These are phyloP conservation scores for Lactifluus echinatus DNA, from an alignment of 768 basidiomycete genomes.

Conservation along the genomic window DNA sequence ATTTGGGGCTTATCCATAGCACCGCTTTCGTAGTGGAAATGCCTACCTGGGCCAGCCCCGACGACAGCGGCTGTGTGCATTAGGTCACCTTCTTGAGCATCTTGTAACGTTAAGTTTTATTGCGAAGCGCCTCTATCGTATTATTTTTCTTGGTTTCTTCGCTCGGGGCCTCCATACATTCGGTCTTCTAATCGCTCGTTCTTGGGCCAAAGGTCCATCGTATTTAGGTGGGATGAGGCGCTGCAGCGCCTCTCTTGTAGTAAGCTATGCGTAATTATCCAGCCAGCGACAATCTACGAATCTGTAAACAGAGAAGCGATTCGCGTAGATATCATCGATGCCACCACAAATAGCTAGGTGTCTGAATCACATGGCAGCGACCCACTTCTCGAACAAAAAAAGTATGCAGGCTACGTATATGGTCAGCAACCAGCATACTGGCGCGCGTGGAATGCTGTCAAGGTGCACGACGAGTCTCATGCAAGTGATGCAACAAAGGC, in stretches of 20 bases:
- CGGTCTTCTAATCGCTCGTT: conserved; percentile 4
- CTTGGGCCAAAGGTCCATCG: conserved; percentile 7
- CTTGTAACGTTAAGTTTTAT: background rate
- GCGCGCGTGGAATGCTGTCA: background rate
- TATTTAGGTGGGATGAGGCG: conserved; percentile 5
- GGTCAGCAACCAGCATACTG: background rate
- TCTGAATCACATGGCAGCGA: background rate
- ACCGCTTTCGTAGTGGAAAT: conserved; percentile 27
- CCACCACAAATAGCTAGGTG: background rate
- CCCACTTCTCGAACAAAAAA: background rate
- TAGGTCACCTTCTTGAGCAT: background rate
- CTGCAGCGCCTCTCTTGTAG: conserved; percentile 2
- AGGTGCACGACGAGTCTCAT: background rate
- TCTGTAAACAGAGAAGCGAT: background rate
- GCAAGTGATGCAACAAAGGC: background rate
- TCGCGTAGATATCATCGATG: background rate
- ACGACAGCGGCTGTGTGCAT: conserved; percentile 14
- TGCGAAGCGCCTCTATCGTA: conserved; percentile 4
- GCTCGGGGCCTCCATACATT: background rate
- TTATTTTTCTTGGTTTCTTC: conserved; percentile 14
- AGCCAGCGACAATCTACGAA: conserved; percentile 8
- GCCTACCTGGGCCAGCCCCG: conserved; percentile 30
- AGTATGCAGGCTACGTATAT: background rate
- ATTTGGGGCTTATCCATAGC: background rate
- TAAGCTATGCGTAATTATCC: conserved; percentile 18